Conservation (phyloP, 495 filamentous ascomycete genomes). For the Xanthoparmelia taractica region DNA sequence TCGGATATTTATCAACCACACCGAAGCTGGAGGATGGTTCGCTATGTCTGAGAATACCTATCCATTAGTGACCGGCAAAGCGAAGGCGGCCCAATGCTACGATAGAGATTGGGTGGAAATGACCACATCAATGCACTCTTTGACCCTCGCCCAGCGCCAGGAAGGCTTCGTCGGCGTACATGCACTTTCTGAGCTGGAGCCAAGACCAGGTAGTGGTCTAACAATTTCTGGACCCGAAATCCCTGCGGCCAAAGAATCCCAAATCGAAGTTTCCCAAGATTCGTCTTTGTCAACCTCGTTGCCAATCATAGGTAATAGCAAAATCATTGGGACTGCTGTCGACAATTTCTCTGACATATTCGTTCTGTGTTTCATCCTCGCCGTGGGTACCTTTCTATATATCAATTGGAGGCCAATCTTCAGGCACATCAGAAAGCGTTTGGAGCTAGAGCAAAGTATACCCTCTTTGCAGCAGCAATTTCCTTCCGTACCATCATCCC, state of each 20-base stretch:
- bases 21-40: constrained; percentile 80
- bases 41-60: constrained; percentile 84
- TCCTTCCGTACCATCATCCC: constrained; percentile 41
- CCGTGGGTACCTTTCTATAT: constrained; percentile 43
- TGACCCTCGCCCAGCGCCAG: constrained; percentile 39
- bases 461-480: constrained; percentile 38
- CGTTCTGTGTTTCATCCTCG: constrained; percentile 38
- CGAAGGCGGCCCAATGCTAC: constrained; percentile 56
- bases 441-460: constrained; percentile 48
- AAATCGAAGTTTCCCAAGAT: constrained; percentile 34
- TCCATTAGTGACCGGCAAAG: constrained; percentile 67
- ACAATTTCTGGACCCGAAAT: constrained; percentile 29
- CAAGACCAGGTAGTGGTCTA: constrained; percentile 23
- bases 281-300: constrained; percentile 40
- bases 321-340: constrained; percentile 48
- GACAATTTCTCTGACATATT: constrained; percentile 48
- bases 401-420: constrained; percentile 44
- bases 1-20: constrained; percentile 81
- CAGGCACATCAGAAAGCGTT: constrained; percentile 43
- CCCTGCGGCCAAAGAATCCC: constrained; percentile 35
- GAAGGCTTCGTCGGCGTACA: constrained; percentile 49
- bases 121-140: constrained; percentile 34
- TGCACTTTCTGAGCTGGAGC: constrained; percentile 29
- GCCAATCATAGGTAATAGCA: constrained; percentile 40
- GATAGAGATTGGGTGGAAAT: constrained; percentile 45